Percentiles rank a stretch among this genome's conserved stretches.
These are phyloP conservation scores for Globisporangium irregulare DNA, from an alignment of 352 stramenopile species.

Conservation along the genomic window DNA sequence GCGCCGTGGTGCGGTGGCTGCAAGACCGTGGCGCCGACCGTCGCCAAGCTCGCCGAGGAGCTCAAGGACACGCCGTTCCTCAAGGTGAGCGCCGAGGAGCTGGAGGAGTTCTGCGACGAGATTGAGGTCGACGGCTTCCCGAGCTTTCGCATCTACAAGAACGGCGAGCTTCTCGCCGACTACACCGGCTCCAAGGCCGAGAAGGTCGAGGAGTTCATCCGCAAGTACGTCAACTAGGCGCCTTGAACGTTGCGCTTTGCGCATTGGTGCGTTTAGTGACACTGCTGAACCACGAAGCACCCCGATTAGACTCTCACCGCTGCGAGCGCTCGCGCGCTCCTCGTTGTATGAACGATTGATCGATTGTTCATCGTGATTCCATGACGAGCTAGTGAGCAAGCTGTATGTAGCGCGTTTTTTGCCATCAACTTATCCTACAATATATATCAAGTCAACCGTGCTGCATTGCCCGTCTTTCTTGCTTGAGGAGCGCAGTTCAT, in stretches of 20 bases:
- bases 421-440: conserved; percentile 7
- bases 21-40: conserved; percentile 54
- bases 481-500: background rate
- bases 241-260: background rate
- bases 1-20: conserved; percentile 67
- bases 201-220: conserved; percentile 76
- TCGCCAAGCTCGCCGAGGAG: conserved; percentile 52
- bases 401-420: background rate
- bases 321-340: no score
- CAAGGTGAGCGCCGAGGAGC: conserved; percentile 52
- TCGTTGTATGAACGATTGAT: background rate
- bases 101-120: conserved; percentile 66
- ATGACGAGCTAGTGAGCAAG: background rate
- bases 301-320: background rate
- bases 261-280: background rate
- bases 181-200: conserved; percentile 71
- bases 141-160: conserved; percentile 75
- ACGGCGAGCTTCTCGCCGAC: conserved; percentile 50
- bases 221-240: conserved; percentile 30
- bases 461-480: background rate
- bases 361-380: background rate
- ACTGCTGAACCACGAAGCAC: background rate
- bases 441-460: background rate
- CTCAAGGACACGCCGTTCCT: conserved; percentile 53
- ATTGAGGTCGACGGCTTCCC: conserved; percentile 75